Conservation (phyloP, 2,329 filamentous ascomycete genomes). For the Sordariomycetes sp. region DNA sequence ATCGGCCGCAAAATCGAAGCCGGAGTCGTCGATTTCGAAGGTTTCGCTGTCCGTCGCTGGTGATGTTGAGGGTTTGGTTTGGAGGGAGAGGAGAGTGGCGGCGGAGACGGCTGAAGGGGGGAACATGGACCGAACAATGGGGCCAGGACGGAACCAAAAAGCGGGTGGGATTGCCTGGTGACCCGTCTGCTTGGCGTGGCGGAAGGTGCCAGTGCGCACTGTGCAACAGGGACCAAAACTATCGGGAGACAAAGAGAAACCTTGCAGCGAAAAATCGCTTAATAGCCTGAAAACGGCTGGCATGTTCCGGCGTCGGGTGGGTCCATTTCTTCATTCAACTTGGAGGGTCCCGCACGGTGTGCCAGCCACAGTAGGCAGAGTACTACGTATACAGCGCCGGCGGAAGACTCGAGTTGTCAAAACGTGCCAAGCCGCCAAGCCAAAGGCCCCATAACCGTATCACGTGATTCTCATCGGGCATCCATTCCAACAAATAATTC, state of each 20-base stretch:
- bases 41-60: neutral
- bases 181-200: conserved; percentile 3
- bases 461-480: conserved; percentile 1
- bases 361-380: neutral
- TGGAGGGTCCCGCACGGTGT: neutral
- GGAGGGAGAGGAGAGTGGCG: conserved; percentile 1
- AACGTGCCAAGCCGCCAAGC: neutral
- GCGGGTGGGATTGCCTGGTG: neutral
- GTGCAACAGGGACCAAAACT: neutral
- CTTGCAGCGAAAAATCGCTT: conserved; percentile 1
- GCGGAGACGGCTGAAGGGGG: conserved; percentile 3
- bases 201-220: neutral
- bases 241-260: no score
- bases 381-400: no score
- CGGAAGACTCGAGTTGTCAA: neutral
- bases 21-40: neutral
- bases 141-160: neutral
- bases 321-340: no score
- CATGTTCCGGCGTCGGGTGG: neutral
- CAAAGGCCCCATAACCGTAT: neutral
- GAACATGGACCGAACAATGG: neutral
- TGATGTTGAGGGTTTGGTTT: conserved; percentile 1
- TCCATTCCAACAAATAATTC: neutral
- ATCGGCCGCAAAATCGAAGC: neutral
- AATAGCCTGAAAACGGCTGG: neutral